A percentile compares a stretch with the other conserved stretches of the same genome.
These are phyloP conservation scores for Boletus vermiculosoides DNA, from an alignment of 768 basidiomycete species.

Conservation along the genomic window DNA sequence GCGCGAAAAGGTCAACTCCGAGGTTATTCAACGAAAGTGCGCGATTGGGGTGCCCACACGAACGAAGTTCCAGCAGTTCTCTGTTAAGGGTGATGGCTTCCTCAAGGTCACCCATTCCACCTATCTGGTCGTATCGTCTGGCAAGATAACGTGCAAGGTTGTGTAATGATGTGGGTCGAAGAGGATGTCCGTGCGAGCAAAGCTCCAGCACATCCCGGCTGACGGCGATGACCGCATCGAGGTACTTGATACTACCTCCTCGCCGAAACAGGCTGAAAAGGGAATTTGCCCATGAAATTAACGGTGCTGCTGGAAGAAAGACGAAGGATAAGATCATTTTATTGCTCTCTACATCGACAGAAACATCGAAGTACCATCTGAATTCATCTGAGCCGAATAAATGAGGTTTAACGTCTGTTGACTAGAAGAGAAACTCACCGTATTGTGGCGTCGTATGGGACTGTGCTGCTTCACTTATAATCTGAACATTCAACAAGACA, in stretches of 20 bases:
- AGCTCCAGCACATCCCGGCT: too few relatives aligned
- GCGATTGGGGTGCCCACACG: not conserved
- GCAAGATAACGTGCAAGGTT: too few relatives aligned
- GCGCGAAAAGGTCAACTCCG: not conserved
- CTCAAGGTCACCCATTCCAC: not conserved
- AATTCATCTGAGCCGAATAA: not conserved
- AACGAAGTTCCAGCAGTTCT: not conserved
- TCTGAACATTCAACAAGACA: too few relatives aligned
- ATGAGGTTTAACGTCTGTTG: not conserved
- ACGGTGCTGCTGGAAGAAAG: not conserved
- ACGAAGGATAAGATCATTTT: not conserved
- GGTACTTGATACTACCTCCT: not conserved
- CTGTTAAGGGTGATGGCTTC: not conserved
- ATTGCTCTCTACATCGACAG: not conserved
- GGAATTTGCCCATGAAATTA: not conserved
- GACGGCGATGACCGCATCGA: too few relatives aligned
- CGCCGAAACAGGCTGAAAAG: not conserved
- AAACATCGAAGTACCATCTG: not conserved
- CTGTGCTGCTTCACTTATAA: not conserved
- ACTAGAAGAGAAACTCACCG: not conserved
- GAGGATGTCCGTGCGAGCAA: too few relatives aligned
- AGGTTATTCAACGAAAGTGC: not conserved
- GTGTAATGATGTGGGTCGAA: too few relatives aligned
- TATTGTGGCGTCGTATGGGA: not conserved
- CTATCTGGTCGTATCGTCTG: too few relatives aligned